phyloP scores from a whole-genome alignment of 2,329 filamentous ascomycete genomes.

The Xylariaceae sp. region DNA sequence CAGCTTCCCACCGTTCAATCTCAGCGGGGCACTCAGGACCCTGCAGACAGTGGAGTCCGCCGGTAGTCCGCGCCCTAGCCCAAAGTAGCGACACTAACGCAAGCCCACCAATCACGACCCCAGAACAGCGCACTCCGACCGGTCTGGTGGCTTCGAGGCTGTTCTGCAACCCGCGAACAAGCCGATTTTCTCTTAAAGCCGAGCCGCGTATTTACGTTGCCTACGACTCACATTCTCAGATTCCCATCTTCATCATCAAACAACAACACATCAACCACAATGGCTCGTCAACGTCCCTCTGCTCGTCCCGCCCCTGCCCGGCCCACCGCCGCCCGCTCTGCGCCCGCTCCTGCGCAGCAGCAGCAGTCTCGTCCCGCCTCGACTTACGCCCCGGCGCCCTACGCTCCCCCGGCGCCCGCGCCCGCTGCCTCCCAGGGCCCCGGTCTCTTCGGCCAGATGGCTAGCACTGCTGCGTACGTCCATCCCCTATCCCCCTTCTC shows the following conservation, averaged over 20 bases:
- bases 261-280: conserved; percentile 36
- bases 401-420: conserved; percentile 40
- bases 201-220: conserved; percentile 3
- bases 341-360: conserved; percentile 45
- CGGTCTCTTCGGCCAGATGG: conserved; percentile 94
- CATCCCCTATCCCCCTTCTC: neutral
- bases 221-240: neutral
- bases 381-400: conserved; percentile 55
- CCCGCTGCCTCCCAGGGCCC: conserved; percentile 60
- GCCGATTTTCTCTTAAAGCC: conserved; percentile 17
- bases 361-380: conserved; percentile 67
- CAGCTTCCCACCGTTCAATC: too few species aligned
- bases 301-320: conserved; percentile 50
- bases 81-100: too few species aligned
- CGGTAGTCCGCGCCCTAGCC: too few species aligned
- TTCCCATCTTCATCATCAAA: neutral
- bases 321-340: conserved; percentile 56
- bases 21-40: too few species aligned
- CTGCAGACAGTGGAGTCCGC: too few species aligned
- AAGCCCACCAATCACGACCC: neutral
- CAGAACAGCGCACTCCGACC: neutral
- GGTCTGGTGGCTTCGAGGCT: conserved; percentile 13
- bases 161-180: neutral
- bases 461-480: conserved; percentile 84
- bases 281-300: conserved; percentile 74